A percentile compares a stretch with the other conserved stretches of the same genome.
Conservation (phyloP, 148 eudicot species). For the Chenopodium berlandieri region DNA sequence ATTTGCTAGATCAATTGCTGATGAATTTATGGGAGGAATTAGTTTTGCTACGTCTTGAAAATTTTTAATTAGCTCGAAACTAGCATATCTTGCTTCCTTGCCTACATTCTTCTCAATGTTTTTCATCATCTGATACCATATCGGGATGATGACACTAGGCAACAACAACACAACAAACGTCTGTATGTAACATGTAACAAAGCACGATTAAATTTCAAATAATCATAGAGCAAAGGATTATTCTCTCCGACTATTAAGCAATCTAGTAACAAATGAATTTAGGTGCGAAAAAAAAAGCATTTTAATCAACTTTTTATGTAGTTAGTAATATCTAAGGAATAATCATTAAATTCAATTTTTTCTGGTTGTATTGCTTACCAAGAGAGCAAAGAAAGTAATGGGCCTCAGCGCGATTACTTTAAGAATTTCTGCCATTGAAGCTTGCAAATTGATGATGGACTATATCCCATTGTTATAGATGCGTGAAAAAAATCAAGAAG, state of each 20-base stretch:
- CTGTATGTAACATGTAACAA: constrained; percentile 32
- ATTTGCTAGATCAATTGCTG: constrained; percentile 40
- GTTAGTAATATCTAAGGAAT: too few species aligned
- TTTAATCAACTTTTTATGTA: too few species aligned
- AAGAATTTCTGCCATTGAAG: constrained; percentile 24
- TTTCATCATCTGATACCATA: constrained; percentile 41
- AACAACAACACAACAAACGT: constrained; percentile 39
- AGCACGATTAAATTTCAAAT: not conserved
- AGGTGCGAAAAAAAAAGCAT: too few species aligned
- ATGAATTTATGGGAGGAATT: constrained; percentile 36
- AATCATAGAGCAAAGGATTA: not conserved
- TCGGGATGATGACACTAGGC: constrained; percentile 43
- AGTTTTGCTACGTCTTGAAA: constrained; percentile 34
- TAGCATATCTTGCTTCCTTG: constrained; percentile 26
- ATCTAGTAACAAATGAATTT: too few species aligned
- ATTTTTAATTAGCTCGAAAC: constrained; percentile 30
- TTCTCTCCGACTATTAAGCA: not conserved
- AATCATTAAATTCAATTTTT: not conserved
- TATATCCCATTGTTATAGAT: constrained; percentile 11
- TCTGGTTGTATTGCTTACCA: constrained; percentile 27
- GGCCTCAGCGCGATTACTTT: constrained; percentile 28
- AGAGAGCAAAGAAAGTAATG: constrained; percentile 30
- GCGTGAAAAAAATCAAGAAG: not conserved
- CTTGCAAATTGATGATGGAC: not conserved
- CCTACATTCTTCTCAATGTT: constrained; percentile 35